phyloP scores from a whole-genome alignment of 2,329 filamentous ascomycete genomes.

The Coniochaeta prunicola region DNA sequence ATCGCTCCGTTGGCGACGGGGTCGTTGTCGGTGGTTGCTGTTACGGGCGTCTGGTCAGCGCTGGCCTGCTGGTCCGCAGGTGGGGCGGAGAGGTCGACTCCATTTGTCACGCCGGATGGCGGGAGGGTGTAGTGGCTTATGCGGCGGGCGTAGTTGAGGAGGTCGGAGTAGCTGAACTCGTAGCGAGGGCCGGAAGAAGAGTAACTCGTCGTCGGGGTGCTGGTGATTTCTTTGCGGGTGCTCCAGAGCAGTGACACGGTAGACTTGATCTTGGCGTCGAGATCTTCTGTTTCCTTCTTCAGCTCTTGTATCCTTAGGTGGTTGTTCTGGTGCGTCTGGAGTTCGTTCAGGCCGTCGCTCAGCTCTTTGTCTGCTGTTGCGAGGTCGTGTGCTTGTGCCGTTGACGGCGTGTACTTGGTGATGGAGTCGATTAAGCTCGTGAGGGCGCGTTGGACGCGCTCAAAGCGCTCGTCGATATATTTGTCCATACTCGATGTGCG shows the following conservation, averaged over 20 bases:
- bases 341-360: constrained; percentile 53
- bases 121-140: constrained; percentile 77
- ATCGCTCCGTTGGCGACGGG: not conserved
- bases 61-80: constrained; percentile 16
- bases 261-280: constrained; percentile 67
- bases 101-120: constrained; percentile 44
- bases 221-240: constrained; percentile 65
- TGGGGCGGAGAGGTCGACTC: constrained; percentile 21
- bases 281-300: constrained; percentile 54
- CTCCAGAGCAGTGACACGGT: constrained; percentile 63
- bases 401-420: constrained; percentile 72
- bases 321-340: constrained; percentile 70
- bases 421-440: constrained; percentile 70
- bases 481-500: constrained; percentile 45
- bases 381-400: constrained; percentile 60
- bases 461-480: constrained; percentile 54
- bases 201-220: constrained; percentile 49
- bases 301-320: constrained; percentile 60
- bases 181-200: constrained; percentile 30
- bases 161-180: constrained; percentile 61
- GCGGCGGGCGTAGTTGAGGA: constrained; percentile 69
- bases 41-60: not conserved
- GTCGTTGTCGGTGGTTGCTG: not conserved
- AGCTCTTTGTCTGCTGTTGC: constrained; percentile 64
- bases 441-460: constrained; percentile 60